Evolutionary conservation across 169 alveolate species (phyloP).

Genomic region (Cryptosporidium viatorum): DNA sequence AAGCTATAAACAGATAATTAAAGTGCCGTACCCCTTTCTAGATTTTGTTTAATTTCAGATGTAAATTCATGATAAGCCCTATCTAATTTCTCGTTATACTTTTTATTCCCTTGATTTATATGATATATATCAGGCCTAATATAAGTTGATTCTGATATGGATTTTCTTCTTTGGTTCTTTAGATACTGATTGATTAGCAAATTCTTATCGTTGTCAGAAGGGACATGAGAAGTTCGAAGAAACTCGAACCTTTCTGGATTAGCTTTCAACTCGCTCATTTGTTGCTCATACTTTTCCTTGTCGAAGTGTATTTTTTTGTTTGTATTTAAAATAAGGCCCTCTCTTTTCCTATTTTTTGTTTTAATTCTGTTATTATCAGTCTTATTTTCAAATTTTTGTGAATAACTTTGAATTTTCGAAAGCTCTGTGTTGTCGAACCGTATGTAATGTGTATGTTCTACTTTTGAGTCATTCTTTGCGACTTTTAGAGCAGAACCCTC

Average conservation of each 20-base stretch:
- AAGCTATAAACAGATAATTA: not conserved
- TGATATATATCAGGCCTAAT: slow-evolving; percentile 4
- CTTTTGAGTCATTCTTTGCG: not conserved
- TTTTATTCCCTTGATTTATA: slow-evolving; percentile 28
- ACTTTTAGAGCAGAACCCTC: slow-evolving; percentile 21
- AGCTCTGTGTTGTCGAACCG: slow-evolving; percentile 17
- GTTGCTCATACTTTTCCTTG: slow-evolving; percentile 40
- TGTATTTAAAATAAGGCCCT: slow-evolving; percentile 6
- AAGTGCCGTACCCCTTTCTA: slow-evolving; percentile 67
- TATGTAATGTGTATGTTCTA: not conserved
- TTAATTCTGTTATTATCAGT: not conserved
- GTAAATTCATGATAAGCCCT: slow-evolving; percentile 35
- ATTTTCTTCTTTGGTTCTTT: slow-evolving; percentile 26
- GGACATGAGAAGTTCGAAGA: slow-evolving; percentile 31
- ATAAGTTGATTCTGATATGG: not conserved
- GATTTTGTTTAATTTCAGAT: slow-evolving; percentile 34
- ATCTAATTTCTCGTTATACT: slow-evolving; percentile 42
- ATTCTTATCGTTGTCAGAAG: slow-evolving; percentile 20
- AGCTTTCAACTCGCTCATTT: slow-evolving; percentile 16
- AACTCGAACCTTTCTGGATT: slow-evolving; percentile 27
- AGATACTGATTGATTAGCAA: slow-evolving; percentile 22
- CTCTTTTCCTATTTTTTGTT: slow-evolving; percentile 1
- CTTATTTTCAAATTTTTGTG: not conserved
- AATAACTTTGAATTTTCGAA: slow-evolving; percentile 8
- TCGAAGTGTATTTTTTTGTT: slow-evolving; percentile 13